A percentile compares a stretch with the other conserved stretches of the same genome.
These are phyloP conservation scores for Verticillium zaregamsianum DNA, from an alignment of 2,329 filamentous ascomycete genomes.

Conservation along the genomic window DNA sequence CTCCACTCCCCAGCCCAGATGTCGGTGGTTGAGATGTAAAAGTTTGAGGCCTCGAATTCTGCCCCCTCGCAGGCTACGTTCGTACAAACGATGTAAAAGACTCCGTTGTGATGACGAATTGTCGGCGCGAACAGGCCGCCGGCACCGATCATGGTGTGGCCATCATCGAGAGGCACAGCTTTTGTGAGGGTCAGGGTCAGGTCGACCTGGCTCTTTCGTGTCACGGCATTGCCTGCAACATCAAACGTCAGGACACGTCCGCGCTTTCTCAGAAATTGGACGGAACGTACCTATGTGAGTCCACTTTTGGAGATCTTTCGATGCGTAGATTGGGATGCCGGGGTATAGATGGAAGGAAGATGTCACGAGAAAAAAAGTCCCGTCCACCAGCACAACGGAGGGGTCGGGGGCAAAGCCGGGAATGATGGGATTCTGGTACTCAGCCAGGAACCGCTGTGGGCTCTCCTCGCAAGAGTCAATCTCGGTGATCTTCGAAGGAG, in stretches of 20 bases:
- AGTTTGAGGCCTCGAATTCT: slow-evolving; percentile 9
- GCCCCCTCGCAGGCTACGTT: slow-evolving; percentile 9
- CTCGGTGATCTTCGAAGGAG: background rate
- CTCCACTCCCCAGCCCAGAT: slow-evolving; percentile 19
- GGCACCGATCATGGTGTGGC: slow-evolving; percentile 1
- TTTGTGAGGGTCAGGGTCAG: slow-evolving; percentile 2
- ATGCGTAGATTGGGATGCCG: slow-evolving; percentile 38
- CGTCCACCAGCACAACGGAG: slow-evolving; percentile 21
- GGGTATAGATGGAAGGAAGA: slow-evolving; percentile 58
- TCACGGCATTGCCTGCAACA: slow-evolving; percentile 5
- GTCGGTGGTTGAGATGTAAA: slow-evolving; percentile 15
- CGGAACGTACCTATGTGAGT: slow-evolving; percentile 18
- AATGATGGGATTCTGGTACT: slow-evolving; percentile 20
- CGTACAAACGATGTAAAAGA: slow-evolving; percentile 20
- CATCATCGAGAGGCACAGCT: slow-evolving; percentile 5
- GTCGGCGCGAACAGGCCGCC: slow-evolving; percentile 19
- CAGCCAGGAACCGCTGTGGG: background rate
- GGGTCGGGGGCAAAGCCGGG: slow-evolving; percentile 27
- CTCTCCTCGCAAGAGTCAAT: background rate
- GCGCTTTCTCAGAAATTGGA: background rate
- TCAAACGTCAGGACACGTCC: background rate
- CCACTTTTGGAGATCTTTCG: slow-evolving; percentile 26
- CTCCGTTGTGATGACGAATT: slow-evolving; percentile 15
- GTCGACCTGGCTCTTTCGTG: slow-evolving; percentile 4
- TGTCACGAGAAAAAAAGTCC: slow-evolving; percentile 37